These are phyloP conservation scores for Cercophora sp. DNA, from an alignment of 495 filamentous ascomycete species.

Conservation along the genomic window DNA sequence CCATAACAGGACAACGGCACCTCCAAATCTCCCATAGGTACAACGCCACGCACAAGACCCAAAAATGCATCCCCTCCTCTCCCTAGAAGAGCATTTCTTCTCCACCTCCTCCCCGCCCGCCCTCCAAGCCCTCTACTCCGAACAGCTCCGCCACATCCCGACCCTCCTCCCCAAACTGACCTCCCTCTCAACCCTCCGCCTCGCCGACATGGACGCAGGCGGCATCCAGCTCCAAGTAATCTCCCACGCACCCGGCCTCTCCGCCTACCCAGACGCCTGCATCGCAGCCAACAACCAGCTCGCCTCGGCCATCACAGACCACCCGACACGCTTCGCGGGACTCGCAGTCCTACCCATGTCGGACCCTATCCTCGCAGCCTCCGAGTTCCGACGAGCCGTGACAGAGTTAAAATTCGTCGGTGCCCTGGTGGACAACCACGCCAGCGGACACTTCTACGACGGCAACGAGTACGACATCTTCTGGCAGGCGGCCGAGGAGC, in stretches of 20 bases:
- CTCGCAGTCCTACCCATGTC: slow-evolving; percentile 53
- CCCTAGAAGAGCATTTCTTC: slow-evolving; percentile 61
- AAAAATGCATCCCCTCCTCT: slow-evolving; percentile 39
- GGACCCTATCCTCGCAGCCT: slow-evolving; percentile 40
- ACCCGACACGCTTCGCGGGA: slow-evolving; percentile 42
- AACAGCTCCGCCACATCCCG: slow-evolving; percentile 31
- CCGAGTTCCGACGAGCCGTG: slow-evolving; percentile 47
- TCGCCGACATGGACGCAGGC: slow-evolving; percentile 49
- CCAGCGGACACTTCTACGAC: slow-evolving; percentile 47
- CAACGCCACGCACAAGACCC: background rate
- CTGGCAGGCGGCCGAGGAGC: slow-evolving; percentile 45
- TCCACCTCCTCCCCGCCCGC: slow-evolving; percentile 30
- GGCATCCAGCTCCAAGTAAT: slow-evolving; percentile 54
- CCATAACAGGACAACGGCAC: too few relatives aligned
- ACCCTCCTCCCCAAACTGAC: slow-evolving; percentile 29
- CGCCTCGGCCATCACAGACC: slow-evolving; percentile 35
- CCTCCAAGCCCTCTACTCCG: slow-evolving; percentile 16
- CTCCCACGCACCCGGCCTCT: slow-evolving; percentile 45
- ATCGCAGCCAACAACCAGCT: slow-evolving; percentile 51
- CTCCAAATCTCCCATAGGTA: too few relatives aligned
- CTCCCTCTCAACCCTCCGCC: slow-evolving; percentile 38
- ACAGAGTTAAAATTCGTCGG: slow-evolving; percentile 49
- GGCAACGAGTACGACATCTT: slow-evolving; percentile 40
- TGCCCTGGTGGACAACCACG: slow-evolving; percentile 50
- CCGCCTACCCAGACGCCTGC: slow-evolving; percentile 34